Percentiles rank a stretch among this genome's conserved stretches.
Conservation (phyloP, 2,329 filamentous ascomycete genomes). For the Colletotrichum cordylinicola region DNA sequence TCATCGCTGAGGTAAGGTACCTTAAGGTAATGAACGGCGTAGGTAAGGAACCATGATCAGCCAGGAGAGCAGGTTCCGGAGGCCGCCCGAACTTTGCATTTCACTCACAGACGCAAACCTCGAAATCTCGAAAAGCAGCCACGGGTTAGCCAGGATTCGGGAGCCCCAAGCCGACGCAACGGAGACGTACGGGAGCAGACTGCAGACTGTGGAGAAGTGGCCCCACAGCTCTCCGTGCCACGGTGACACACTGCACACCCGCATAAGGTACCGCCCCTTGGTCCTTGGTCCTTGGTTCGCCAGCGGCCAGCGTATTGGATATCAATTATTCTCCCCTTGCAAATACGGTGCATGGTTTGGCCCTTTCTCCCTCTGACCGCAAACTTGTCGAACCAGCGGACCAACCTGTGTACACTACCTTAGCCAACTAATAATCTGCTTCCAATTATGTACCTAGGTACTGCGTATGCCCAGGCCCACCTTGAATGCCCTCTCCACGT, state of each 20-base stretch:
- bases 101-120: neutral
- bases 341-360: neutral
- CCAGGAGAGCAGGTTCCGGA: neutral
- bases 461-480: neutral
- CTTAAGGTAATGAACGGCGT: neutral
- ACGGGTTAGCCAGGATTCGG: conserved; percentile 11
- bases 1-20: neutral
- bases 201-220: conserved; percentile 9
- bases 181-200: conserved; percentile 12
- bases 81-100: conserved; percentile 8
- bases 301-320: neutral
- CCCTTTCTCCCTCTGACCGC: neutral
- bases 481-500: neutral
- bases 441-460: neutral
- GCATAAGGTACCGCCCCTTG: neutral
- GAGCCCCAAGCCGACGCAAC: conserved; percentile 13
- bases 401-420: neutral
- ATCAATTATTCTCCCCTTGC: neutral
- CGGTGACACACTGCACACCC: neutral
- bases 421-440: neutral
- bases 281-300: neutral
- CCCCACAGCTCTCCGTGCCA: neutral
- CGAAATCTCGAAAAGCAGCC: neutral
- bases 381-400: neutral
- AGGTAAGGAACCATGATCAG: neutral